Percentiles rank a stretch among this genome's conserved stretches.
Conservation (phyloP, 345 rosid genomes). For the Linum lewisii region DNA sequence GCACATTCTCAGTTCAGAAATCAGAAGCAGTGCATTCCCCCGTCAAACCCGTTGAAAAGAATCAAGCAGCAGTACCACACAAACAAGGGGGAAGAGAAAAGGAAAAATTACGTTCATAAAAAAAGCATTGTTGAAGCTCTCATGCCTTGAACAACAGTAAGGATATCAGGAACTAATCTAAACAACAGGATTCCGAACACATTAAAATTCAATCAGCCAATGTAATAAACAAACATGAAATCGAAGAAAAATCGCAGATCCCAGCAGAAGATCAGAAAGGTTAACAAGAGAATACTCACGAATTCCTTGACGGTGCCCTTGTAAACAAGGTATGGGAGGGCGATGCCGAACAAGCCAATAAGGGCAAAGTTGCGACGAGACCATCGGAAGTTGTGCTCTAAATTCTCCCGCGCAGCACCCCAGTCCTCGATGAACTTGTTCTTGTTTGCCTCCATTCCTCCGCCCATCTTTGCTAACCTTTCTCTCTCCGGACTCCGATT, state of each 20-base stretch:
- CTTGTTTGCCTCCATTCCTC: constrained; percentile 92
- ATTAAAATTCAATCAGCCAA: not conserved
- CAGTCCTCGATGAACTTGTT: constrained; percentile 92
- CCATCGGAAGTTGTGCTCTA: constrained; percentile 92
- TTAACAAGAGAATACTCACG: constrained; percentile 20
- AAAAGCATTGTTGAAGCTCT: not conserved
- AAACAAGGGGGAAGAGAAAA: not conserved
- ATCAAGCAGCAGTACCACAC: not conserved
- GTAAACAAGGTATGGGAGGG: constrained; percentile 67
- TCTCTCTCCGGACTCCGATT: not conserved
- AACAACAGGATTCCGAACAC: not conserved
- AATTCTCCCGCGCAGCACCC: constrained; percentile 74
- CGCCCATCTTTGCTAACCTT: constrained; percentile 46
- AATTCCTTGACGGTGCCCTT: constrained; percentile 85
- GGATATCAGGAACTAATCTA: not conserved
- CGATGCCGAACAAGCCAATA: constrained; percentile 84
- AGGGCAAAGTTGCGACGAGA: constrained; percentile 85
- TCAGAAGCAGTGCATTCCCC: not conserved
- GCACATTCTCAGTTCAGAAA: not conserved
- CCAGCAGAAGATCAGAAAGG: not conserved
- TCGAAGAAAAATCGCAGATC: not conserved
- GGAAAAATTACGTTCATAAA: not conserved
- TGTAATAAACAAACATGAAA: not conserved
- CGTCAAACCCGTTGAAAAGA: not conserved
- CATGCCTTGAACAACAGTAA: not conserved